Evolutionary conservation across 2,329 filamentous ascomycete genomes (phyloP), one percentile per base, ranked within the genome.

Genomic region (Torrubiellomyces zombiae): DNA sequence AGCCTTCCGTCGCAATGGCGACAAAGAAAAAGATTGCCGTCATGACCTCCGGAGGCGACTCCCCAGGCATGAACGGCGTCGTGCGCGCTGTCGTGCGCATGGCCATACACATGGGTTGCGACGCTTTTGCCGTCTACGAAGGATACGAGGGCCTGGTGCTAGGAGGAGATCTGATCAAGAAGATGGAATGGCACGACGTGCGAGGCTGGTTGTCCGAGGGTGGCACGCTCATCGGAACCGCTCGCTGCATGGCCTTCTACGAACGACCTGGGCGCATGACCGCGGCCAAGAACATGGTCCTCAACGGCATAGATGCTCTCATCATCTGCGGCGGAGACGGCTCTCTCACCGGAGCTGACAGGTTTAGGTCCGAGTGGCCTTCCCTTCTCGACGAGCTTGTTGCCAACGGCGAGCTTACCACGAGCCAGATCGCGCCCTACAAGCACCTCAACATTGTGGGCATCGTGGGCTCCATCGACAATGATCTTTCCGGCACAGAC

Each of bases 261-360:
- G 77, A 94, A 52, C 76, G 89, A 23, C 59, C 75, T 16, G 89
- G 89, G 11, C 76, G 89, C 36, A 55, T 93, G 31, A 67, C 61
- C 27, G 89, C 82, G 2, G 89, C 89, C 30, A 93, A 86, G 63
- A 94, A 98, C 59, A 75, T 98, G 73, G 69, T 98, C 20, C 53
- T 82, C 32, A 73, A 81, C 38, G 89, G 89, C 45, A 95, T 98
- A 38, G 83, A 98, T 48, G 89, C 89, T 27, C 63, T 98, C 40
- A 77, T 98, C 42, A 91, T 98, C 47, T 95, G 86, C 50, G 89
- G 89, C 48, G 89, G 89, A 57, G 89, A 98, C 48, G 89, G 89
- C 34, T 92, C 82, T 36, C 66, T 98, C 43, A 98, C 89, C 8
- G 89, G 89, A 45, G 89, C 89, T 27, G 89, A 98, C 60, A 75